These are phyloP conservation scores for Parathielavia hyrcaniae DNA, from an alignment of 495 filamentous ascomycete species.

Conservation along the genomic window DNA sequence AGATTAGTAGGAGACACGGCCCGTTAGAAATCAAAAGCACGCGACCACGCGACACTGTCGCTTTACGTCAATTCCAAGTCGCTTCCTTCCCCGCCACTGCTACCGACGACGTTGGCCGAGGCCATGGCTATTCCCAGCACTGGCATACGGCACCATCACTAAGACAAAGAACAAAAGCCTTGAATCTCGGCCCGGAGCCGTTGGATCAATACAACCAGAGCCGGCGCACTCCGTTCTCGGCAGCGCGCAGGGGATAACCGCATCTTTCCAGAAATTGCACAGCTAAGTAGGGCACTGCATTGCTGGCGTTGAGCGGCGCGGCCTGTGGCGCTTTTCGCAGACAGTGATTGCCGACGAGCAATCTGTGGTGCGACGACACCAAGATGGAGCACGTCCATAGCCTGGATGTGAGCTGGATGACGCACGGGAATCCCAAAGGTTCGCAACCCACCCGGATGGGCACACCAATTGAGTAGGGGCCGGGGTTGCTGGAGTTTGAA, in stretches of 20 bases:
- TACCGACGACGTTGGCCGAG: neutral
- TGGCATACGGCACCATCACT: conserved; percentile 21
- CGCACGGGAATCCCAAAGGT: conserved; percentile 48
- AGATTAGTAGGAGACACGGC: neutral
- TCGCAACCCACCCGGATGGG: conserved; percentile 11
- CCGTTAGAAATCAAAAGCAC: conserved; percentile 6
- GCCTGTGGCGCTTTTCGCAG: neutral
- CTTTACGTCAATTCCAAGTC: neutral
- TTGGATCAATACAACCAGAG: neutral
- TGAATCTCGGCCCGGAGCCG: neutral
- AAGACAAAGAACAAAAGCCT: conserved; percentile 13
- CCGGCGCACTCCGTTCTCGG: conserved; percentile 2
- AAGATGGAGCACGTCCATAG: conserved; percentile 59
- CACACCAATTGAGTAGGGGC: neutral
- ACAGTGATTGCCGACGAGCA: neutral
- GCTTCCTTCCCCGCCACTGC: neutral
- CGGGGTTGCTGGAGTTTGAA: neutral
- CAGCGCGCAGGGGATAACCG: neutral
- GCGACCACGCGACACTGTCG: neutral
- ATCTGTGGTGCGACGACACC: conserved; percentile 13
- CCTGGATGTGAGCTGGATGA: conserved; percentile 64
- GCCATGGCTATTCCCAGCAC: conserved; percentile 20
- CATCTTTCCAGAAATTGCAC: neutral
- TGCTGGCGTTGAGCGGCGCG: neutral
- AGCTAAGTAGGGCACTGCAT: neutral